Evolutionary conservation across 2,329 filamentous ascomycete genomes (phyloP), one percentile per base, ranked within the genome.

Genomic region (Hyphodiscus sp.): DNA sequence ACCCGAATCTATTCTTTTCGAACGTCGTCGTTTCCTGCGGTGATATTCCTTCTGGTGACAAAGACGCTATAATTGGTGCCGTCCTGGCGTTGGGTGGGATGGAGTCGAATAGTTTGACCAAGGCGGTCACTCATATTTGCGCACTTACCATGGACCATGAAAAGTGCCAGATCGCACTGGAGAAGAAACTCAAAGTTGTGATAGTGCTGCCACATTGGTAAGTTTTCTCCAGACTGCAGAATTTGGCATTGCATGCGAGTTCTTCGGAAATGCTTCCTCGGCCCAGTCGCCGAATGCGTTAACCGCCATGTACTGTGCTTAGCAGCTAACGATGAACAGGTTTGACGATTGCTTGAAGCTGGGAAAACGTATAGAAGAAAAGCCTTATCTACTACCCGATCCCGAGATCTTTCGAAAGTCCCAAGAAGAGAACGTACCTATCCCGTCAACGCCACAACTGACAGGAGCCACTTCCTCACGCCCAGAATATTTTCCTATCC

Each of bases 261-360:
- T 26, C 23, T 26, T 4, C 4, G 23, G 23, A 26, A 26, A 26
- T 26, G 23, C 23, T 26, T 26, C 23, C 23, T 26, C 23, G 23
- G 23, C 23, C 23, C 23, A 50, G 16, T 51, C 5, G 43, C 2
- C 15, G 7, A 11, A 2, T 26, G 8, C 23, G 23, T 8, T 26
- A 26, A 3, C 4, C 23, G 23, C n/a, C 18, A 41, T 30, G 41
- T 26, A 47, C 41, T 19, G 7, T 15, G 2, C 29, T 44, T 44
- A 56, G 48, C 64, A 56, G 48, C 64, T 71, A 58, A 69, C 53
- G n/a, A 26, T 38, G 11, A 20, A 41, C 58, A 91, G 88, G 91
- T 96, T 99, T 67, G 92, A 97, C 63, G 92, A 96, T 68, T 99
- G 94, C 71, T 81, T 99, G 61, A 94, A 89, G 70, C 81, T 99